Evolutionary conservation across 176 grass and related monocot species (phyloP).

Genomic region (Eremochloa ophiuroides): DNA sequence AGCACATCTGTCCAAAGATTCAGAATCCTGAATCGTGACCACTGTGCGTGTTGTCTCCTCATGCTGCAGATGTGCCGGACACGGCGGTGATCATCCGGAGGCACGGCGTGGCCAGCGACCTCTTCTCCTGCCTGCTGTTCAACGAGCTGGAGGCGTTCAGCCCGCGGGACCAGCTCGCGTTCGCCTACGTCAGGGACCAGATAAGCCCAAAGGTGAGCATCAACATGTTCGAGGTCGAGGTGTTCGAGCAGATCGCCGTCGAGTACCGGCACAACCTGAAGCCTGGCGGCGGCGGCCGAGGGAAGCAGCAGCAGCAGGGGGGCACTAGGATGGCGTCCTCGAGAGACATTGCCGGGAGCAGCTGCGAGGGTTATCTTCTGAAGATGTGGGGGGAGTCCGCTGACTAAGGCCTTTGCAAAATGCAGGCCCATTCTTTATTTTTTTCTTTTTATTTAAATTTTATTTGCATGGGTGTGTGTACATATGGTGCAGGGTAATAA

Average conservation of each 20-base stretch:
- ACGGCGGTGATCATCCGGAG: conserved; percentile 87
- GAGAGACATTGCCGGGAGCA: conserved; percentile 47
- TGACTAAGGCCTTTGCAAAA: neutral
- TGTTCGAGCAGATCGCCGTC: conserved; percentile 80
- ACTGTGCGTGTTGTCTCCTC: neutral
- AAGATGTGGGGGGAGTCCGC: conserved; percentile 75
- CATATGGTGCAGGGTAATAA: neutral
- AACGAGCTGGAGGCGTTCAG: conserved; percentile 94
- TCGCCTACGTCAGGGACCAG: conserved; percentile 73
- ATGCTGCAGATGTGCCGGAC: conserved; percentile 77
- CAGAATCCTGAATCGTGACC: neutral
- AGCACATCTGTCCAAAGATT: neutral
- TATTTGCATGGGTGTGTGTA: conserved; percentile 1
- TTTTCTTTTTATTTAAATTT: neutral
- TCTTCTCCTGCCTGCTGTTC: conserved; percentile 93
- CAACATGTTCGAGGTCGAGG: conserved; percentile 80
- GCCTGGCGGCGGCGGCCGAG: neutral
- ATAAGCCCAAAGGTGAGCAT: conserved; percentile 73
- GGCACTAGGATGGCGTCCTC: conserved; percentile 43
- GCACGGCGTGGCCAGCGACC: conserved; percentile 50
- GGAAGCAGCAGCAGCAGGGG: neutral
- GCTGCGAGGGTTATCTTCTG: conserved; percentile 60
- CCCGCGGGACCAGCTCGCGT: conserved; percentile 79
- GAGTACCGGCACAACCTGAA: conserved; percentile 91
- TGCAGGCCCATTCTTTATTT: neutral